These are phyloP conservation scores for Datisca glomerata DNA, from an alignment of 306 rosid genomes.

Conservation along the genomic window DNA sequence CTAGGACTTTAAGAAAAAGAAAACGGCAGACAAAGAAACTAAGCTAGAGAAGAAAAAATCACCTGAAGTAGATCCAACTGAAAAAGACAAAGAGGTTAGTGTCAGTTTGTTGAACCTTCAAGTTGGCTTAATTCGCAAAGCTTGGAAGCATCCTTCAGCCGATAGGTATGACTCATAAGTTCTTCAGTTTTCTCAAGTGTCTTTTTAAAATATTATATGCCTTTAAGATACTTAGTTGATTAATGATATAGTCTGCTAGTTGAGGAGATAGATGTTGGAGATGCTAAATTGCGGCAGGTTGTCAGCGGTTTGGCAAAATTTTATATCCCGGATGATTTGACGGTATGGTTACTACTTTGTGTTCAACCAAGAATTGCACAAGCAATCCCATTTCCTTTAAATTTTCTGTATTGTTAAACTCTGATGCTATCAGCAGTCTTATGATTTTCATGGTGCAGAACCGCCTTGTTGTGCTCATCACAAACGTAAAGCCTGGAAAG, in stretches of 20 bases:
- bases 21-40: constrained; percentile 30
- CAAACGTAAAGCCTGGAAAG: constrained; percentile 96
- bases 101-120: constrained; percentile 86
- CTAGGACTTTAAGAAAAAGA: constrained; percentile 36
- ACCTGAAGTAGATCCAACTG: constrained; percentile 32
- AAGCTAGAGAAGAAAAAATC: constrained; percentile 45
- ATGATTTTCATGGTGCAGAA: constrained; percentile 35
- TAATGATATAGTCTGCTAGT: constrained; percentile 60
- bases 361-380: too few relatives aligned
- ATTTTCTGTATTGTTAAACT: background rate
- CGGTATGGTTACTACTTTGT: constrained; percentile 33
- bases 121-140: constrained; percentile 82
- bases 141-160: constrained; percentile 98
- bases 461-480: constrained; percentile 68
- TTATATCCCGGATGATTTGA: constrained; percentile 69
- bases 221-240: too few relatives aligned
- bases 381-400: background rate
- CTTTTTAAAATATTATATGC: too few relatives aligned
- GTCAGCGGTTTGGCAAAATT: constrained; percentile 92
- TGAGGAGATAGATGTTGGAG: constrained; percentile 95
- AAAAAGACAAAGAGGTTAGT: constrained; percentile 67
- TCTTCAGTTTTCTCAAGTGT: too few relatives aligned
- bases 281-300: constrained; percentile 74
- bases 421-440: background rate
- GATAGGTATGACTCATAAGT: constrained; percentile 51